Evolutionary conservation across 441 rosid genomes (phyloP).

Genomic region (Raphanus hybrid): DNA sequence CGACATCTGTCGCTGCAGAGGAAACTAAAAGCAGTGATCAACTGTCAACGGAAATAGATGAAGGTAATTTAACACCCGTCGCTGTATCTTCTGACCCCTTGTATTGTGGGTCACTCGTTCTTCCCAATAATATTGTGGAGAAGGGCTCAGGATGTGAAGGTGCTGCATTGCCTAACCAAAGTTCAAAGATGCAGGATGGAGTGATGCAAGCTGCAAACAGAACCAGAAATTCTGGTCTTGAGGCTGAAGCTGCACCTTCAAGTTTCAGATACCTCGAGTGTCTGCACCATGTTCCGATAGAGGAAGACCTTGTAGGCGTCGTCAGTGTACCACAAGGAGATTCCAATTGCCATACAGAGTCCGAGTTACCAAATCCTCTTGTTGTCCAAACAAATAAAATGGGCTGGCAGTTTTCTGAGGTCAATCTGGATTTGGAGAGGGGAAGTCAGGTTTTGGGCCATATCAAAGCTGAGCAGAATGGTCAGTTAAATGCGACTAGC

Average conservation of each 20-base stretch:
- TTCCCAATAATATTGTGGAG: slow-evolving; percentile 39
- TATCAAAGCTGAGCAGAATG: slow-evolving; percentile 38
- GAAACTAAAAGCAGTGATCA: slow-evolving; percentile 42
- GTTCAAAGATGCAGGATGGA: slow-evolving; percentile 39
- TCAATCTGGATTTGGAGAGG: slow-evolving; percentile 43
- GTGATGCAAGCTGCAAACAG: slow-evolving; percentile 45
- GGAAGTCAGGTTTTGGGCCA: slow-evolving; percentile 44
- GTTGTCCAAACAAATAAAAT: slow-evolving; percentile 42
- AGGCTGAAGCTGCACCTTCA: slow-evolving; percentile 44
- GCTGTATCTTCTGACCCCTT: slow-evolving; percentile 46
- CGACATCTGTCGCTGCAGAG: slow-evolving; percentile 36
- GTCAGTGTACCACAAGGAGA: slow-evolving; percentile 42
- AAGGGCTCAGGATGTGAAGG: slow-evolving; percentile 42
- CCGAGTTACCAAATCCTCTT: slow-evolving; percentile 44
- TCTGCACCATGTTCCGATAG: slow-evolving; percentile 48
- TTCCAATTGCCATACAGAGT: slow-evolving; percentile 34
- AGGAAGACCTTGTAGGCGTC: slow-evolving; percentile 43
- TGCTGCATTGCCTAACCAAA: slow-evolving; percentile 36
- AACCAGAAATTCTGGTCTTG: slow-evolving; percentile 31
- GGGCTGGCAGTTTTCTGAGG: slow-evolving; percentile 49
- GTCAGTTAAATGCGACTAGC: slow-evolving; percentile 19
- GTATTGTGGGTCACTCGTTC: slow-evolving; percentile 45
- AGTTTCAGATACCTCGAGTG: slow-evolving; percentile 48
- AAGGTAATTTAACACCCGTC: slow-evolving; percentile 43
- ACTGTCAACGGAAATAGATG: slow-evolving; percentile 38